phyloP scores from a whole-genome alignment of 2,329 filamentous ascomycete genomes.

The Amylocarpus encephaloides region DNA sequence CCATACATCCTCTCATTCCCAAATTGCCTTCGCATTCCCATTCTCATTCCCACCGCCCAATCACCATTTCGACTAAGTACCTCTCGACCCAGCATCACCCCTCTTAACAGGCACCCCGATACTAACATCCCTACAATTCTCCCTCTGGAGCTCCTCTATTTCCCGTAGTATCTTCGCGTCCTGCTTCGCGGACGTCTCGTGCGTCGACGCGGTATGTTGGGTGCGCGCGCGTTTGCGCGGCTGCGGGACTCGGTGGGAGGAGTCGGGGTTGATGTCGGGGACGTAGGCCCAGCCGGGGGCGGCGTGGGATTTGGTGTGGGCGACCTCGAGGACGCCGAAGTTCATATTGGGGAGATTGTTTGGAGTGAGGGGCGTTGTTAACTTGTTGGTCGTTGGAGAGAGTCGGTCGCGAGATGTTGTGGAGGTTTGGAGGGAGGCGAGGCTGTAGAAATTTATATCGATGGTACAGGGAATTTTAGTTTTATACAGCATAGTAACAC shows the following conservation, averaged over 20 bases:
- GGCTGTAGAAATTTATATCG: conserved; percentile 7
- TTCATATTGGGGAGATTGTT: conserved; percentile 46
- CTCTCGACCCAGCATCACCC: conserved; percentile 36
- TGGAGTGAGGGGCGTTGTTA: conserved; percentile 1
- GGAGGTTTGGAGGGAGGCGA: conserved; percentile 8
- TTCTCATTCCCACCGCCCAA: not conserved
- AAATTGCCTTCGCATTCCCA: too few species aligned
- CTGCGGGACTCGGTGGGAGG: conserved; percentile 44
- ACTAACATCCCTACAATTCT: conserved; percentile 66
- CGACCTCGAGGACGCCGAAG: conserved; percentile 77
- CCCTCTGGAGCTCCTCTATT: conserved; percentile 74
- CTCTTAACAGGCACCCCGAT: conserved; percentile 61
- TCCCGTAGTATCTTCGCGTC: conserved; percentile 76
- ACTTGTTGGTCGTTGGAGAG: not conserved
- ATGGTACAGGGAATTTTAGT: not conserved
- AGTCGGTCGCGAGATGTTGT: conserved; percentile 3
- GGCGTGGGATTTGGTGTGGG: conserved; percentile 58
- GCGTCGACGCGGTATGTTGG: conserved; percentile 44
- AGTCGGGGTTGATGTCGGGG: conserved; percentile 60
- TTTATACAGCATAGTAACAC: not conserved
- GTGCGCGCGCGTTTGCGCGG: conserved; percentile 72
- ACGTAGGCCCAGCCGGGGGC: conserved; percentile 93
- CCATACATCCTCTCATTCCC: not conserved
- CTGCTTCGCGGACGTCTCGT: conserved; percentile 73
- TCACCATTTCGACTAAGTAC: conserved; percentile 22